These are phyloP conservation scores for Trametes hirsuta DNA, from an alignment of 1,284 basidiomycete genomes.

Conservation along the genomic window DNA sequence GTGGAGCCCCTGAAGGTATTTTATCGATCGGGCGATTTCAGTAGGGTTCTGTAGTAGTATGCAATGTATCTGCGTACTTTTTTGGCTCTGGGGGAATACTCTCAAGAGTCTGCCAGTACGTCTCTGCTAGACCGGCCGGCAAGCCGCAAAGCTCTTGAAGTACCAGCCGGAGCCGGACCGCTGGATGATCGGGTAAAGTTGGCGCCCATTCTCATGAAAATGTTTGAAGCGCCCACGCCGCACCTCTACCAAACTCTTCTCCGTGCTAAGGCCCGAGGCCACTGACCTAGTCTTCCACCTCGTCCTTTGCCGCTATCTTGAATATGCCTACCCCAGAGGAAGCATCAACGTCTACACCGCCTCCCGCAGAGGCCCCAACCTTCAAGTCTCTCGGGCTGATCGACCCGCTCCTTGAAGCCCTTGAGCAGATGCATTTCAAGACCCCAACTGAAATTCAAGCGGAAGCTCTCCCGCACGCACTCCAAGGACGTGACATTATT, in stretches of 20 bases:
- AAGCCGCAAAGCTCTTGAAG: too few relatives aligned
- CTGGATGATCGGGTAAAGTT: neutral
- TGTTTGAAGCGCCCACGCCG: conserved; percentile 4
- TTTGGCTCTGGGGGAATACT: too few relatives aligned
- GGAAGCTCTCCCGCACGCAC: conserved; percentile 87
- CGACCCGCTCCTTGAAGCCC: conserved; percentile 86
- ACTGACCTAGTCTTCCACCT: neutral
- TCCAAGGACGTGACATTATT: conserved; percentile 94
- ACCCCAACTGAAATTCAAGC: conserved; percentile 92
- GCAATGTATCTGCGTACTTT: too few relatives aligned
- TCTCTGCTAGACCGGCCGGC: too few relatives aligned
- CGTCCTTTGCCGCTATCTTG: neutral
- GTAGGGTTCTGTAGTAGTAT: too few relatives aligned
- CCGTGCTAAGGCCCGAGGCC: neutral
- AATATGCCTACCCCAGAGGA: conserved; percentile 51
- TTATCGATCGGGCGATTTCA: too few relatives aligned
- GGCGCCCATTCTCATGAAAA: neutral
- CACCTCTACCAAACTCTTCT: conserved; percentile 7
- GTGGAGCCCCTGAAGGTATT: conserved; percentile 48
- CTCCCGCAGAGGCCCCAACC: conserved; percentile 29
- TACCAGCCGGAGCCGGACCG: neutral
- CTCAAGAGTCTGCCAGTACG: too few relatives aligned
- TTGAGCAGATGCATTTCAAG: conserved; percentile 84
- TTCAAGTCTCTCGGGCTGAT: conserved; percentile 87
- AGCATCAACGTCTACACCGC: conserved; percentile 54